phyloP scores from a whole-genome alignment of 2,329 filamentous ascomycete genomes.

The Cladophialophora exuberans region DNA sequence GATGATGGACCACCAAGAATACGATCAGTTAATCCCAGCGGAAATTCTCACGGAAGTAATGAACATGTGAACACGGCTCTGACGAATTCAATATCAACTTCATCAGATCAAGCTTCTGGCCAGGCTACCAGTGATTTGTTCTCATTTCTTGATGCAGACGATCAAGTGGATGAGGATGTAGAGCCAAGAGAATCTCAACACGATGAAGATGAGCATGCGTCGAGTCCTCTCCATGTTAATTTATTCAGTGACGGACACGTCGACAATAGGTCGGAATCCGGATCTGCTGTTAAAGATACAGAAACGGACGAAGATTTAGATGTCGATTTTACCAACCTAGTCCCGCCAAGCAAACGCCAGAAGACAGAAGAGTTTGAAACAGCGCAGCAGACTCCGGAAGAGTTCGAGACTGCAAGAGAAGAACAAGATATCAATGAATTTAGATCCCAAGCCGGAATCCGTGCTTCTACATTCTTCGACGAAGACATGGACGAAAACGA shows the following conservation, averaged over 20 bases:
- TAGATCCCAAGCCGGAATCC: not conserved
- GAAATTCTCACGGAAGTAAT: conserved; percentile 10
- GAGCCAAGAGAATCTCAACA: too few species aligned
- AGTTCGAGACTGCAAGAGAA: conserved; percentile 24
- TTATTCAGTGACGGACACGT: not conserved
- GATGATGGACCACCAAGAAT: conserved; percentile 1
- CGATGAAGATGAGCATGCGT: too few species aligned
- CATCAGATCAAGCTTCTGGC: too few species aligned
- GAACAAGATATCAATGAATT: not conserved
- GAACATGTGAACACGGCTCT: too few species aligned
- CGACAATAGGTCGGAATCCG: not conserved
- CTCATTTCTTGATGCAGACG: too few species aligned
- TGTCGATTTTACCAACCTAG: not conserved
- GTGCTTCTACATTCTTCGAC: conserved; percentile 26
- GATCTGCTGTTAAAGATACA: not conserved
- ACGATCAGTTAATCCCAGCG: not conserved
- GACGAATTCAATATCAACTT: too few species aligned
- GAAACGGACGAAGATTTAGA: not conserved
- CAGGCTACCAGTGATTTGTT: too few species aligned
- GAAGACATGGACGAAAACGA: not conserved
- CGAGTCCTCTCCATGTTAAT: not conserved
- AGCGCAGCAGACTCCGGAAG: conserved; percentile 18
- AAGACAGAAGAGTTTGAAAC: conserved; percentile 18
- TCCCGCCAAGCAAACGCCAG: not conserved
- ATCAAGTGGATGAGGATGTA: not conserved